Evolutionary conservation across 805 yeast genomes (phyloP), one percentile per base, ranked within the genome.

Genomic region (Saturnispora halmiae): DNA sequence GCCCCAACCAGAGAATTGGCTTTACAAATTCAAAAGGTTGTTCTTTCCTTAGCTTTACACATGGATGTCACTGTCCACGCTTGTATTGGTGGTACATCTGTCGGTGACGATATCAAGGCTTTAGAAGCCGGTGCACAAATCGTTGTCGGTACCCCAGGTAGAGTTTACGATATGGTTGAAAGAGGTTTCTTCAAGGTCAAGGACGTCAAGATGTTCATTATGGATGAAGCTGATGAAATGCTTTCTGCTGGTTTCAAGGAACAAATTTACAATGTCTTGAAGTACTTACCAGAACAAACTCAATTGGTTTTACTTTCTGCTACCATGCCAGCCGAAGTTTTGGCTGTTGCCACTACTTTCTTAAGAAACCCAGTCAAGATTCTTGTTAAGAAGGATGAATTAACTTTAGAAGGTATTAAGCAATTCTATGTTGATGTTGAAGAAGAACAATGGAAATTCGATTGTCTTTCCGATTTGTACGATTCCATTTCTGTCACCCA

Each of bases 1-100:
- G 90, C 96, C 43, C 97, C 98, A 56, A 90, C 98, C 52, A 82
- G 98, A 72, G 98, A 90, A 72, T 76, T 92, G 64, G 97, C 97
- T 37, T 71, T 79, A 53, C 98, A 92, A 73, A 92, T 92, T 63
- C 95, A 86, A 69, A 84, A 80, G 62, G 98, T 92, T 53, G 85
- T 90, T 40, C 72, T 79, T 60, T 82, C 88, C 53, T 74, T 92
- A 53, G 96, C 97, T 51, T 77, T 78, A 65, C 85, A 83, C 72
- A 78, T 92, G 81, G 80, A 85, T 58, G 75, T 90, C 47, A 77
- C 81, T 50, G 88, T 92, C 56, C 96, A 92, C 63, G 96, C 97
- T 41, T 90, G 95, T 66, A 85, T 92, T 58, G 98, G 98, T 66
- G 98, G 98, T 63, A 90, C 94, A 47, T 75, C 85, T 46, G 75